Evolutionary conservation across 208 protist species (phyloP).

Genomic region (Wallacemonas sp.): DNA sequence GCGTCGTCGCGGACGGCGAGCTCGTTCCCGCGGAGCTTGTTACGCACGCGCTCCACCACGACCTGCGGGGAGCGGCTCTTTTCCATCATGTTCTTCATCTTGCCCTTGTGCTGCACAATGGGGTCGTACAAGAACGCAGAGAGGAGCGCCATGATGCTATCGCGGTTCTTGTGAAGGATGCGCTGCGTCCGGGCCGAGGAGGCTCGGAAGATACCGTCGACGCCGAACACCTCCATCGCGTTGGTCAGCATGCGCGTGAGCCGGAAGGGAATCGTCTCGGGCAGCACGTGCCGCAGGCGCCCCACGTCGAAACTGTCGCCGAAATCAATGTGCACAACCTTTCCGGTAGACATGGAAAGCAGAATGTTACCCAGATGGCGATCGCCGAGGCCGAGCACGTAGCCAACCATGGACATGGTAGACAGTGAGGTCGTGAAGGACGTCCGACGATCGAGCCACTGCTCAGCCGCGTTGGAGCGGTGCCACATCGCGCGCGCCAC

Average conservation of each 20-base stretch:
- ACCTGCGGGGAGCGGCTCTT: slow-evolving; percentile 86
- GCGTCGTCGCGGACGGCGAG: slow-evolving; percentile 83
- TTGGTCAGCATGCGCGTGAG: slow-evolving; percentile 99
- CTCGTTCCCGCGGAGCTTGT: slow-evolving; percentile 99
- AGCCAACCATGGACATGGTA: slow-evolving; percentile 98
- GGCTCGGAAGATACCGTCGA: slow-evolving; percentile 98
- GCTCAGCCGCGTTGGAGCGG: slow-evolving; percentile 95
- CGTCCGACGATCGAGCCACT: slow-evolving; percentile 98
- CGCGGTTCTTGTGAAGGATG: slow-evolving; percentile 97
- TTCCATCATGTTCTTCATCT: slow-evolving; percentile 98
- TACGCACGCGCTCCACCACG: slow-evolving; percentile 96
- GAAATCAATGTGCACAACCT: slow-evolving; percentile 99
- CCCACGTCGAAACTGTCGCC: slow-evolving; percentile 99
- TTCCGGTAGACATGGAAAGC: slow-evolving; percentile 97
- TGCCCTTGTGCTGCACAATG: slow-evolving; percentile 96
- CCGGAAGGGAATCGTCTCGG: slow-evolving; percentile 99
- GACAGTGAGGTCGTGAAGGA: slow-evolving; percentile 98
- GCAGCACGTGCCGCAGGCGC: slow-evolving; percentile 97
- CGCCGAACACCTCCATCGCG: slow-evolving; percentile 99
- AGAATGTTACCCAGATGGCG: slow-evolving; percentile 99
- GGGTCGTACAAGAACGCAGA: slow-evolving; percentile 99
- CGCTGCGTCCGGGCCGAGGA: slow-evolving; percentile 97
- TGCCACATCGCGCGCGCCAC: slow-evolving; percentile 96
- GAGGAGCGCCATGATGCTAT: slow-evolving; percentile 99
- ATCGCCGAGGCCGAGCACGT: slow-evolving; percentile 97